phyloP scores from a whole-genome alignment of 73 alveolate species.

The Tetrahymena malaccensis region DNA sequence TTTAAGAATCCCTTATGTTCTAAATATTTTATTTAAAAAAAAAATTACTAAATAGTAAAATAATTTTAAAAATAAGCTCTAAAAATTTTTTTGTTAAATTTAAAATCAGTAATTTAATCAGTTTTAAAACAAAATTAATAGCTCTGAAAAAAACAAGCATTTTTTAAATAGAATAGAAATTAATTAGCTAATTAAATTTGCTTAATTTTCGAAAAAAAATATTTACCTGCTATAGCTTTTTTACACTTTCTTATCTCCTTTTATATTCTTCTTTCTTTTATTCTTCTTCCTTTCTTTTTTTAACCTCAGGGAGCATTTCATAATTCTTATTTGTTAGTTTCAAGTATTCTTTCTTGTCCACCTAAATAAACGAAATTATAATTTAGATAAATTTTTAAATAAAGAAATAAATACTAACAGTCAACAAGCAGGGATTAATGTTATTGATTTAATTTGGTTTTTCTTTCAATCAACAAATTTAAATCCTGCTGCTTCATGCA shows the following conservation, averaged over 20 bases:
- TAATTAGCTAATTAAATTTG: background rate
- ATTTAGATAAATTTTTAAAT: background rate
- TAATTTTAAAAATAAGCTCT: no score
- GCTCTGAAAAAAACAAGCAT: background rate
- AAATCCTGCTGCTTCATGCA: background rate
- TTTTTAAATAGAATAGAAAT: no score
- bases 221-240: conserved; percentile 30
- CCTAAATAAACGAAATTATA: background rate
- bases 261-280: conserved; percentile 41
- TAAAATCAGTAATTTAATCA: background rate
- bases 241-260: conserved; percentile 39
- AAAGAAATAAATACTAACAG: no score
- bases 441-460: no score
- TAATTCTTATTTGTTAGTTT: conserved; percentile 52
- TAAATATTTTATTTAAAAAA: background rate
- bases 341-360: conserved; percentile 51
- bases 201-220: background rate
- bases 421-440: background rate
- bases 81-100: no score
- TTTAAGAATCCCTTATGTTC: background rate
- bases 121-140: no score
- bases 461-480: background rate
- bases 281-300: conserved; percentile 52
- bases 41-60: background rate
- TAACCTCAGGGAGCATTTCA: conserved; percentile 59